These are phyloP conservation scores for Raphanus sativus DNA, from an alignment of 345 rosid species.

Conservation along the genomic window DNA sequence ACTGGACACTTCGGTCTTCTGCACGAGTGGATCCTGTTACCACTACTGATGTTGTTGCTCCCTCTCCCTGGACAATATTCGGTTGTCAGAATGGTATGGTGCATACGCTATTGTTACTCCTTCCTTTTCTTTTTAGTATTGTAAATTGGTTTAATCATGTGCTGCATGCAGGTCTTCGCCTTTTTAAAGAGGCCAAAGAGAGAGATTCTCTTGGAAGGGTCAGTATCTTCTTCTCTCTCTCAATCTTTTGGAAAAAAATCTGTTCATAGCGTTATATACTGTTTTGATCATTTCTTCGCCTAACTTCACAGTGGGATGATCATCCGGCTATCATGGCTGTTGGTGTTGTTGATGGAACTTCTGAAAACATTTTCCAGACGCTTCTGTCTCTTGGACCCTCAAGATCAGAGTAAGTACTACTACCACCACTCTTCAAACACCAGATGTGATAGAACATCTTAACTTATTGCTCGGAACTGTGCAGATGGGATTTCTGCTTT, in stretches of 20 bases:
- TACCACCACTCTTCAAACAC: neutral
- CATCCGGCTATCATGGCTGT: conserved; percentile 99
- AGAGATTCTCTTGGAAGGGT: conserved; percentile 70
- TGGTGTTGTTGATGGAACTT: conserved; percentile 88
- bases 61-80: conserved; percentile 92
- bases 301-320: conserved; percentile 71
- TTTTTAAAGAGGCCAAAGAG: conserved; percentile 92
- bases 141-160: conserved; percentile 3
- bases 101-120: neutral
- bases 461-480: conserved; percentile 8
- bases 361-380: conserved; percentile 88
- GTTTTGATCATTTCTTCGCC: conserved; percentile 17
- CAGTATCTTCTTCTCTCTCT: conserved; percentile 31
- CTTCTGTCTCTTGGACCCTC: conserved; percentile 95
- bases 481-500: conserved; percentile 98
- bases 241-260: neutral
- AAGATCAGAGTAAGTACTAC: conserved; percentile 74
- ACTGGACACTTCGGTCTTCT: conserved; percentile 71
- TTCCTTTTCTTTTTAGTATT: neutral
- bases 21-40: conserved; percentile 55
- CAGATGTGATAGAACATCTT: neutral
- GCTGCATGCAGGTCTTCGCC: conserved; percentile 68
- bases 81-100: conserved; percentile 87
- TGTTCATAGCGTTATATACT: neutral
- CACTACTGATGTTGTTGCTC: conserved; percentile 84